phyloP scores from a whole-genome alignment of 2,329 filamentous ascomycete genomes.

The Cladosporium cucumerinum region DNA sequence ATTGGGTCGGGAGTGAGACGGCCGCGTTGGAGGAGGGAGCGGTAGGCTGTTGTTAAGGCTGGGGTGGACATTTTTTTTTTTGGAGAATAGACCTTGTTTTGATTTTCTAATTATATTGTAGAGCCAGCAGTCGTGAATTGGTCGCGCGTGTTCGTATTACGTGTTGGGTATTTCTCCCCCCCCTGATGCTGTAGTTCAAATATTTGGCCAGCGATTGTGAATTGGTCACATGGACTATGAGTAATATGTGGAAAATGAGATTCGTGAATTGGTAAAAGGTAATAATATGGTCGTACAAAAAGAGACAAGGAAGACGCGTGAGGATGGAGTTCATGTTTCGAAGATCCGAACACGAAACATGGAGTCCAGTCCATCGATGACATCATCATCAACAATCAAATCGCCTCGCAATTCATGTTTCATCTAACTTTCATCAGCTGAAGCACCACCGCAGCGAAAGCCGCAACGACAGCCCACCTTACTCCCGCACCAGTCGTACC shows the following conservation, averaged over 20 bases:
- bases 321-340: not conserved
- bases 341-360: not conserved
- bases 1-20: constrained; percentile 22
- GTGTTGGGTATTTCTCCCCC: not conserved
- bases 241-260: not conserved
- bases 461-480: constrained; percentile 30
- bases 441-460: constrained; percentile 22
- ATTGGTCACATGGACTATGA: not conserved
- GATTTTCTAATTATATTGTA: not conserved
- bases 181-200: not conserved
- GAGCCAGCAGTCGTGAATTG: not conserved
- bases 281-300: not conserved
- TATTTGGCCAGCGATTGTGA: not conserved
- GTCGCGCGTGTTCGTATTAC: not conserved
- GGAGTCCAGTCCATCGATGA: not conserved
- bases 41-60: constrained; percentile 25
- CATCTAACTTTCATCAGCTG: constrained; percentile 11
- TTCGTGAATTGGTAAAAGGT: not conserved
- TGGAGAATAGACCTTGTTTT: not conserved
- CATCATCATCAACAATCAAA: not conserved
- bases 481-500: constrained; percentile 25
- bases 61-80: constrained; percentile 13
- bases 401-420: not conserved
- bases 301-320: not conserved
- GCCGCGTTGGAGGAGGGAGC: constrained; percentile 20